Evolutionary conservation across 345 rosid species (phyloP).

Genomic region (Reutealis trisperma): DNA sequence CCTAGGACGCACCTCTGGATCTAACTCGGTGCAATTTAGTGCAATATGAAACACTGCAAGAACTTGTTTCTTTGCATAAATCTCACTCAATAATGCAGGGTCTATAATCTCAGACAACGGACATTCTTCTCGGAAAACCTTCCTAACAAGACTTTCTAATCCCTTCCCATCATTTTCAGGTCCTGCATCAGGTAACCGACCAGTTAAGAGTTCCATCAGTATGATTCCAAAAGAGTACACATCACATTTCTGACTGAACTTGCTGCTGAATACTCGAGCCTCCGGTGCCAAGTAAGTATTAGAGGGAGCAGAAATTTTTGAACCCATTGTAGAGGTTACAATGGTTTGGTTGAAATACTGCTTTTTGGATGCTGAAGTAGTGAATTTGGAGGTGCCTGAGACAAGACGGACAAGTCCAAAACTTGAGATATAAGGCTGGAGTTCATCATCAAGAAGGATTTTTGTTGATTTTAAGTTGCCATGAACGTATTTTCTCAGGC

Average conservation of each 20-base stretch:
- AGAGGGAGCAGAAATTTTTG: constrained; percentile 49
- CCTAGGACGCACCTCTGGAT: constrained; percentile 87
- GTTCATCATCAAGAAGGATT: constrained; percentile 79
- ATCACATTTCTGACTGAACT: constrained; percentile 79
- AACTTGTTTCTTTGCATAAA: constrained; percentile 69
- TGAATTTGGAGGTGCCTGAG: constrained; percentile 42
- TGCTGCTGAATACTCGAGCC: constrained; percentile 62
- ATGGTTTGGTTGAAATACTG: constrained; percentile 43
- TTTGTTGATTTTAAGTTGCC: constrained; percentile 84
- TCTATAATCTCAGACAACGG: constrained; percentile 80
- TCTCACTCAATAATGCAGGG: constrained; percentile 55
- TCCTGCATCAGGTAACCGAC: constrained; percentile 56
- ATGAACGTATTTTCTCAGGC: constrained; percentile 73
- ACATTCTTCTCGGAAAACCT: constrained; percentile 61
- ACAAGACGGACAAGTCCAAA: constrained; percentile 69
- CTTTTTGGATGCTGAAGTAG: constrained; percentile 47
- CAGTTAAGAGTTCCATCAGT: constrained; percentile 84
- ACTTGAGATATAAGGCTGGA: constrained; percentile 76
- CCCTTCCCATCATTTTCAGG: constrained; percentile 66
- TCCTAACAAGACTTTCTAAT: constrained; percentile 62
- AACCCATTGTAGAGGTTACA: constrained; percentile 42
- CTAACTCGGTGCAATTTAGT: constrained; percentile 80
- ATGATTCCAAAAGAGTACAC: constrained; percentile 85
- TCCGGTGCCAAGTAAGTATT: constrained; percentile 75
- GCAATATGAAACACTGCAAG: constrained; percentile 71